These are phyloP conservation scores for Lentinus tigrinus DNA, from an alignment of 768 basidiomycete genomes.

Conservation along the genomic window DNA sequence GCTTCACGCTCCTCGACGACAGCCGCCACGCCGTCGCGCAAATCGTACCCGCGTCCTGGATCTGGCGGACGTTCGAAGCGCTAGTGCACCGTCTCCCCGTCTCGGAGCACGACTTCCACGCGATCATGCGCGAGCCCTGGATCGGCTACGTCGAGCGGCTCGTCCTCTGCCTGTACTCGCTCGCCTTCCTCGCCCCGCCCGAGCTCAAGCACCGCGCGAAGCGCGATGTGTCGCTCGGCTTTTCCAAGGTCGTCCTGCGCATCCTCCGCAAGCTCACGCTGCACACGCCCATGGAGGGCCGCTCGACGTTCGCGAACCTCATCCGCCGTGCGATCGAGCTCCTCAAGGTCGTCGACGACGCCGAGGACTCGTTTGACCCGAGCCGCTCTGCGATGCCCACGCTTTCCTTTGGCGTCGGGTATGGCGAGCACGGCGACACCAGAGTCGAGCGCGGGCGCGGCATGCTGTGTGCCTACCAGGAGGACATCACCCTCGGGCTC, in stretches of 20 bases:
- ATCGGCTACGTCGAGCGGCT: conserved; percentile 77
- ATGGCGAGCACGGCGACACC: conserved; percentile 68
- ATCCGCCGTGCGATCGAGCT: conserved; percentile 72
- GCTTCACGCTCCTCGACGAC: conserved; percentile 69
- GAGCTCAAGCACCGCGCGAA: conserved; percentile 72
- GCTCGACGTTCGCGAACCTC: conserved; percentile 51
- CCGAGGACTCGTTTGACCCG: conserved; percentile 70
- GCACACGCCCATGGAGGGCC: conserved; percentile 47
- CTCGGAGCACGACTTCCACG: conserved; percentile 68
- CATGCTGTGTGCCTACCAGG: conserved; percentile 69
- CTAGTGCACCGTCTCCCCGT: conserved; percentile 86
- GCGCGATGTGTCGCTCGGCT: conserved; percentile 61
- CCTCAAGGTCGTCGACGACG: conserved; percentile 77
- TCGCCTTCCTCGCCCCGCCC: conserved; percentile 81
- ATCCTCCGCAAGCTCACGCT: conserved; percentile 65
- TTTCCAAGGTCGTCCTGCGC: conserved; percentile 68
- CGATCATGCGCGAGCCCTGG: conserved; percentile 62
- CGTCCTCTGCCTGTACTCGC: conserved; percentile 80
- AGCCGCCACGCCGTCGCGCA: conserved; percentile 74
- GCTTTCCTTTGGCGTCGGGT: conserved; percentile 84
- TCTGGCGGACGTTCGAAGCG: conserved; percentile 63
- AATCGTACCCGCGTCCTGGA: conserved; percentile 53
- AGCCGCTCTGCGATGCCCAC: conserved; percentile 57
- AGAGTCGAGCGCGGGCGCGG: conserved; percentile 72
- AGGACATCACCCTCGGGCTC: conserved; percentile 64